Evolutionary conservation across 768 basidiomycete genomes (phyloP), one percentile per base, ranked within the genome.

Genomic region (Termitomyces sp.): DNA sequence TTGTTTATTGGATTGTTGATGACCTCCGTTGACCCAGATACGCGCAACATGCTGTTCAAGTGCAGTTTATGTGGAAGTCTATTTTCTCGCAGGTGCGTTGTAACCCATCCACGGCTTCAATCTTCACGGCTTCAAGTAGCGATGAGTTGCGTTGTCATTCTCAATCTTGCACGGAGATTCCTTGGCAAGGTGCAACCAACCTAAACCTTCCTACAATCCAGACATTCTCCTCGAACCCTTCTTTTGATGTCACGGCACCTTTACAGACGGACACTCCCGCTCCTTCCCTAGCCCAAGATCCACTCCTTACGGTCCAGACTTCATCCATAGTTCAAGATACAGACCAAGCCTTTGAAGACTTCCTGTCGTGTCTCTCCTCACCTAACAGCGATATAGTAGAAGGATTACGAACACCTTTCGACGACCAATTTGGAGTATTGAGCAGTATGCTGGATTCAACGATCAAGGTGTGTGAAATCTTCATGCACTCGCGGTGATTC

Each of bases 111-210:
- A 38, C 4, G 4, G 2, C 16, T 8, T 38, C 10, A 16, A 4
- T 33, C 13, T 24, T 20, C 12, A 33, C 22, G 4, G 20, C 18
- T n/a, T 33, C 16, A 40, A 59, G 20, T 18, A 62, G 61, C n/a
- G 58, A 62, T 36, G 61, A 62, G 36, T n/a, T 62, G 16, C 46
- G 54, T 43, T 45, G 56, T 50, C 61, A 62, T 33, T 50, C 53
- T 6, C 45, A 56, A 36, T 30, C 54, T 16, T 62, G 61, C 46
- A 4, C 43, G 2, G 33, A 55, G 8, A 14, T 1, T 33, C 33
- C 30, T 16, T 62, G 58, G 58, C 45, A 28, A 32, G 51, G 16
- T 4, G 16, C 58, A 20, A 52, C 58, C 6, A 22, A 30, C 10
- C 18, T 36, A 4, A n/a, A 30, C 13, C 28, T 53, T 48, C 58